phyloP scores from a whole-genome alignment of 2,329 filamentous ascomycete species.

The Apiospora hydei region DNA sequence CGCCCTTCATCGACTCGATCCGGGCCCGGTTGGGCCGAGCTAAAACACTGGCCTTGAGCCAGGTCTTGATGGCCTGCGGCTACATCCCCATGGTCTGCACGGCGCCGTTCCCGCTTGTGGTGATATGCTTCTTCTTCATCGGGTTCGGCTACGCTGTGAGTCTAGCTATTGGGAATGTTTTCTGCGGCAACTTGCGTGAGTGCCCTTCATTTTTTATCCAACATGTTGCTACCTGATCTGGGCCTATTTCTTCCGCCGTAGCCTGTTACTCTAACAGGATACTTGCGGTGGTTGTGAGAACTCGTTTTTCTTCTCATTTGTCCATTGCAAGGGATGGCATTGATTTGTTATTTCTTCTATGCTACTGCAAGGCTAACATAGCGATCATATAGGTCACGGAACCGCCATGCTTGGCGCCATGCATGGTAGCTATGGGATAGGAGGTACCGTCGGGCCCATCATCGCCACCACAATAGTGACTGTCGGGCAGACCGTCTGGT shows the following conservation, averaged over 20 bases:
- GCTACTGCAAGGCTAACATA: not conserved
- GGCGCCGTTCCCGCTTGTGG: constrained; percentile 74
- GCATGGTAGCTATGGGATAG: constrained; percentile 73
- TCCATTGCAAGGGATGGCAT: too few relatives aligned
- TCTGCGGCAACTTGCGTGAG: constrained; percentile 56
- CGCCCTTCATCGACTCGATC: constrained; percentile 71
- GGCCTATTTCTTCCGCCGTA: not conserved
- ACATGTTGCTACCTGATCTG: not conserved
- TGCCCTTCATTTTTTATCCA: not conserved
- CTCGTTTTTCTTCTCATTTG: too few relatives aligned
- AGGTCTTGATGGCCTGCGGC: constrained; percentile 63
- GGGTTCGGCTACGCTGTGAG: constrained; percentile 65
- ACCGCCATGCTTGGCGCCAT: constrained; percentile 66
- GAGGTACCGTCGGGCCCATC: constrained; percentile 72
- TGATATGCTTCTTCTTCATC: constrained; percentile 73
- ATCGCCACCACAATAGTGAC: constrained; percentile 78
- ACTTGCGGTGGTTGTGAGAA: not conserved
- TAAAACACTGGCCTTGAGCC: constrained; percentile 66
- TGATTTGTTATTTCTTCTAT: not conserved
- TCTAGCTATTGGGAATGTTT: constrained; percentile 65
- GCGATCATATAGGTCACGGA: constrained; percentile 46
- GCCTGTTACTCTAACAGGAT: not conserved
- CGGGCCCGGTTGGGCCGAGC: constrained; percentile 70
- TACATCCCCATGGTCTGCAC: constrained; percentile 71
- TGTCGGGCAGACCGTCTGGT: constrained; percentile 65